Evolutionary conservation across 495 filamentous ascomycete species (phyloP), one percentile per base, ranked within the genome.

Genomic region (Rhizodiscina lignyota): DNA sequence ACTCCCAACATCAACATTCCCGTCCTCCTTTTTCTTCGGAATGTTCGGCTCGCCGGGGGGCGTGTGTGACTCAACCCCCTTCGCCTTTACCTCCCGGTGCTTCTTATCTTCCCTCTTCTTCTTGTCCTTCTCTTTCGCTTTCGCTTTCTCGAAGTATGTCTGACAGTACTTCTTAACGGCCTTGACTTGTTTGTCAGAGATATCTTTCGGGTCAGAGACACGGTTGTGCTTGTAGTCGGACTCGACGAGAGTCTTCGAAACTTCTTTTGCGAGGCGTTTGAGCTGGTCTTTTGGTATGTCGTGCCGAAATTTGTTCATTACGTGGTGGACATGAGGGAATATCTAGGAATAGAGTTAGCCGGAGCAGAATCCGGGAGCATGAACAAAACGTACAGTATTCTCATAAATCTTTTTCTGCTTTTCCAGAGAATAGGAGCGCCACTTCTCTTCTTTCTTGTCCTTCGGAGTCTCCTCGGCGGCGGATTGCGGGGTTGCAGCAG

Each of bases 391-490:
- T 63, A 89, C 83, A 13, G 85, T 87, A 49, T 83, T 84, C 52
- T 92, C 84, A 44, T 93, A 94, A 2, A 91, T 62, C 58, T 83
- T 91, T 68, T 82, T 87, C 53, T 84, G 77, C 55, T 93, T 93
- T 36, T 93, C 83, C 41, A 81, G 60, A 13, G 74, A 63, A 37
- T 77, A 68, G 47, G 67, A 74, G 43, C 72, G 68, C 86, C 86
- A 96, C 54, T 81, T 86, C 37, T 89, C 82, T 23, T 72, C 70
- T 50, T 75, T 79, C 34, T 68, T 68, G 37, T 77, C 71, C 29
- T 73, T 69, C 4, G 64, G 64, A 6, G 61, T 56, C 10, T 69
- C 68, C 18, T 61, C 67, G 4, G 43, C 43, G 8, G 24, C 24
- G 24, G 24, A 8, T 5, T 8, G 61, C 1, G 66, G 64, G 4